Evolutionary conservation across 257 asterid species (phyloP).

Genomic region (Przewalskia tangutica): DNA sequence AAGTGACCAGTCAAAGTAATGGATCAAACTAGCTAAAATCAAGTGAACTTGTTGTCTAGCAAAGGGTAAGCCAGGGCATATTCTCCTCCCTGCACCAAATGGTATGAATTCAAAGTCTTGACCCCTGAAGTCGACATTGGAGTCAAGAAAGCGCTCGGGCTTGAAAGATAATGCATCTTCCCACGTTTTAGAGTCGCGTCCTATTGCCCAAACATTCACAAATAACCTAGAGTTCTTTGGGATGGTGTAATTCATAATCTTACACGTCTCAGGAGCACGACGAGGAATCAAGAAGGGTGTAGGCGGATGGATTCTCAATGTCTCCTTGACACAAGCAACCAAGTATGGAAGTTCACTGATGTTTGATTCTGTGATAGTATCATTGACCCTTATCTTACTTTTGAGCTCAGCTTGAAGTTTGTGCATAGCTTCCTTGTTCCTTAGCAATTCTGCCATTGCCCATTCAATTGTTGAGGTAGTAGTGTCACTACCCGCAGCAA

Average conservation of each 20-base stretch:
- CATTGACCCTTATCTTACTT: slow-evolving; percentile 4
- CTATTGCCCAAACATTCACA: slow-evolving; percentile 33
- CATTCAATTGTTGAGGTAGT: slow-evolving; percentile 27
- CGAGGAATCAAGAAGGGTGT: slow-evolving; percentile 28
- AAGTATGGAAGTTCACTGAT: slow-evolving; percentile 19
- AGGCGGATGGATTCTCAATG: slow-evolving; percentile 40
- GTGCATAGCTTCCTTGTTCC: slow-evolving; percentile 10
- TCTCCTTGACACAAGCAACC: slow-evolving; percentile 31
- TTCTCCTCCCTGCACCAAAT: slow-evolving; percentile 42
- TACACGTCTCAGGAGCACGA: slow-evolving; percentile 22
- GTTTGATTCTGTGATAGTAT: not conserved
- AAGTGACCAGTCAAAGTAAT: slow-evolving; percentile 22
- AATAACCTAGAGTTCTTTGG: slow-evolving; percentile 24
- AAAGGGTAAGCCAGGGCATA: slow-evolving; percentile 37
- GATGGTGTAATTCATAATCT: slow-evolving; percentile 19
- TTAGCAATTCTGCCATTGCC: slow-evolving; percentile 25
- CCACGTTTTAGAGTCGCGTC: slow-evolving; percentile 29
- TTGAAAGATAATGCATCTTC: slow-evolving; percentile 22
- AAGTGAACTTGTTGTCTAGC: slow-evolving; percentile 18
- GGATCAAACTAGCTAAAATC: slow-evolving; percentile 18
- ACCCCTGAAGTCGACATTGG: slow-evolving; percentile 25
- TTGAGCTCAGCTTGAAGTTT: slow-evolving; percentile 14
- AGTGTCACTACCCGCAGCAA: slow-evolving; percentile 36
- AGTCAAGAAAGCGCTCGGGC: slow-evolving; percentile 27
- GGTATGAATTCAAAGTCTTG: slow-evolving; percentile 31